Evolutionary conservation across 768 basidiomycete species (phyloP), one percentile per base, ranked within the genome.

Genomic region (Hysterangium stoloniferum): DNA sequence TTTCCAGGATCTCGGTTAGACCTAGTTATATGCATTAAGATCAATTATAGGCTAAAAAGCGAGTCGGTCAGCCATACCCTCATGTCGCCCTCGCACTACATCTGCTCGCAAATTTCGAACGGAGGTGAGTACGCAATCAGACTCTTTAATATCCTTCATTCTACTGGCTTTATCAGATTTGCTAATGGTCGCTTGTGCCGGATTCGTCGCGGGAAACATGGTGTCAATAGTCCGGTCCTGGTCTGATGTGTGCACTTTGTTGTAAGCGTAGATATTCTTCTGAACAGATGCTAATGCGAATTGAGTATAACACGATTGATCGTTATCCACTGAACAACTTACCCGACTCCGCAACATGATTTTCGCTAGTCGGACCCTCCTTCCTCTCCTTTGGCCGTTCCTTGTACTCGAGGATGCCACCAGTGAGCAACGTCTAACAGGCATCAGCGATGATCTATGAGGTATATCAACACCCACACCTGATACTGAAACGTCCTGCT

Each of bases 171-270:
- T 46, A 58, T 19, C 54, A 29, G 58, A 52, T 6, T 37, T 32
- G 20, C 59, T 29, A 24, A 43, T 45, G 17, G 38, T 5, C 2
- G 22, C 38, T 59, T 68, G 76, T 5, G 73, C 70, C 3, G 80
- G 76, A 54, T 82, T 78, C 22, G 67, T 59, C 8, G 86, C 72
- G 1, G 84, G 84, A 54, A 97, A 86, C 90, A 97, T 96, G 0
- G 92, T 91, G 61, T 98, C 95, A 13, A 99, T 75, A 0, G 94
- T 98, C 31, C 94, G 80, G 52, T 94, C 88, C 37, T 83, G 72
- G 7, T 83, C 68, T 8, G 92, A 95, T 2, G 90, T 93, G 50
- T 95, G 80, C 46, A 97, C 87, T 75, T 96, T 95, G 64, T 93
- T 81, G 22, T 97, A 85, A 2, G 94, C 83, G 48, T 77, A 73